Evolutionary conservation across 2,329 filamentous ascomycete genomes (phyloP).

Genomic region (Ramularia endophylla): DNA sequence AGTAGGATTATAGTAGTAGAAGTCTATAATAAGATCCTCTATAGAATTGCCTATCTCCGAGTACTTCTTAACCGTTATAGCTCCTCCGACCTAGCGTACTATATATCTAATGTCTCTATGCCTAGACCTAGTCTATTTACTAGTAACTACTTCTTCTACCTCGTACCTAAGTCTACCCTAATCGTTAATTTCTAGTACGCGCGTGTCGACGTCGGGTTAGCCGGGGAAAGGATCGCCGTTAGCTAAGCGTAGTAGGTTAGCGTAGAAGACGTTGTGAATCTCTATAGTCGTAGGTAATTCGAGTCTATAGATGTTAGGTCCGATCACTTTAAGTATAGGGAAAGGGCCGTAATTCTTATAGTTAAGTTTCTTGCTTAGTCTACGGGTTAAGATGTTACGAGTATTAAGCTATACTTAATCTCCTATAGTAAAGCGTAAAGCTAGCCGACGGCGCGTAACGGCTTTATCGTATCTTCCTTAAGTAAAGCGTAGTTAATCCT

Average conservation of each 20-base stretch:
- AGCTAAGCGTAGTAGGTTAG: neutral
- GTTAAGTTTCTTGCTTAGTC: constrained; percentile 1
- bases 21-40: neutral
- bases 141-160: neutral
- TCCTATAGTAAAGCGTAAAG: neutral
- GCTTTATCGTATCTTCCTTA: neutral
- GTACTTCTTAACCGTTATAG: neutral
- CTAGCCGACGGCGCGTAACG: neutral
- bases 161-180: neutral
- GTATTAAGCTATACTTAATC: constrained; percentile 1
- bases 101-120: neutral
- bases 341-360: neutral
- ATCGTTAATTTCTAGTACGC: neutral
- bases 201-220: neutral
- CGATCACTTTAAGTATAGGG: neutral
- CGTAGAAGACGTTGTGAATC: constrained; percentile 3
- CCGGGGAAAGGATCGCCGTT: neutral
- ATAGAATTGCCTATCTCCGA: neutral
- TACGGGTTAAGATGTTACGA: constrained; percentile 1
- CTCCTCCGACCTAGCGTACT: neutral
- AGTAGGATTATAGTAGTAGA: constrained; percentile 1
- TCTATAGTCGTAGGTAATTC: neutral
- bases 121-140: neutral
- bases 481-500: neutral
- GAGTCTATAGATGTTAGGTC: neutral